Evolutionary conservation across 306 rosid species (phyloP).

Genomic region (Hippophae tibetana): DNA sequence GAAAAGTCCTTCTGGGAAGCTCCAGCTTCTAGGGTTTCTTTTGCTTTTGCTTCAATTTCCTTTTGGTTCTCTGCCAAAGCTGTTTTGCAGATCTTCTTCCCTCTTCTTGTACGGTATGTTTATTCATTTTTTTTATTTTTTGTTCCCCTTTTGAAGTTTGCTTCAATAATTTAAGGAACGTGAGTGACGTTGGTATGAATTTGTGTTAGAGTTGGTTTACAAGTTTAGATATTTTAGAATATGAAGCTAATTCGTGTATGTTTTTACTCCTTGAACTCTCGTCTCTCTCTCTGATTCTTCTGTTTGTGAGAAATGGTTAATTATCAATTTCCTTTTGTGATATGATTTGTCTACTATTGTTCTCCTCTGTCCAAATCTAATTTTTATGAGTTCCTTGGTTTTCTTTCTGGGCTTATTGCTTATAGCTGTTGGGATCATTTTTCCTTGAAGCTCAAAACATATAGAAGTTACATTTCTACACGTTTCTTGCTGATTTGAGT

Average conservation of each 20-base stretch:
- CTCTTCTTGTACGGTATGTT: constrained; percentile 31
- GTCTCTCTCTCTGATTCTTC: not conserved
- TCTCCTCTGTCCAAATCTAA: not conserved
- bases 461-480: not conserved
- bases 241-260: constrained; percentile 4
- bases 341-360: not conserved
- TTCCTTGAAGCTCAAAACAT: not conserved
- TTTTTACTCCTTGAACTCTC: too few species aligned
- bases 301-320: not conserved
- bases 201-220: constrained; percentile 10
- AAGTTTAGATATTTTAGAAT: constrained; percentile 18
- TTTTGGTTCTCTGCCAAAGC: constrained; percentile 4
- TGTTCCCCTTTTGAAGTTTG: constrained; percentile 9
- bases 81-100: constrained; percentile 39
- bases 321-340: not conserved
- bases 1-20: constrained; percentile 21
- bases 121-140: constrained; percentile 14
- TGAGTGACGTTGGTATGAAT: constrained; percentile 16
- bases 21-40: constrained; percentile 31
- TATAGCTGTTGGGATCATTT: not conserved
- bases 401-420: not conserved
- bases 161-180: constrained; percentile 11
- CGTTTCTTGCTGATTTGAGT: too few species aligned
- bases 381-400: not conserved
- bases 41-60: not conserved